Evolutionary conservation across 495 filamentous ascomycete genomes (phyloP).

Genomic region (Aspergillus campestris): DNA sequence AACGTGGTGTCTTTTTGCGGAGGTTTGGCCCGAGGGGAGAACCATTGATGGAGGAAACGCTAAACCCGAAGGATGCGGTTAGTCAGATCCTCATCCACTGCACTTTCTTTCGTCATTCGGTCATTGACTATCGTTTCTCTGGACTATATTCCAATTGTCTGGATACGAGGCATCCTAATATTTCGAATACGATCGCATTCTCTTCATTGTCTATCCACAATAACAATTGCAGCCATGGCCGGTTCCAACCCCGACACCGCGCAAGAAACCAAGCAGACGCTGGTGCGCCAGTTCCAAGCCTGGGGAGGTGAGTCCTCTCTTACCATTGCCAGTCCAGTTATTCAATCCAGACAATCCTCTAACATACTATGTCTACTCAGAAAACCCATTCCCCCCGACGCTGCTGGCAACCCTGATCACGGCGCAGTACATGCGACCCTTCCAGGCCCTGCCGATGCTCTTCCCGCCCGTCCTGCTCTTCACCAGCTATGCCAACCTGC

Average conservation of each 20-base stretch:
- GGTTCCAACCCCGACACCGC: slow-evolving; percentile 20
- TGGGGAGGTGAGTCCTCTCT: slow-evolving; percentile 62
- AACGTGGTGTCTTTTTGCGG: slow-evolving; percentile 21
- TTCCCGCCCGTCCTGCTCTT: slow-evolving; percentile 83
- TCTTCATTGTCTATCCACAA: not conserved
- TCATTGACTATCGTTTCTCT: too few species aligned
- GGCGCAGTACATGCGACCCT: slow-evolving; percentile 67
- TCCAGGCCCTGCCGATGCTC: slow-evolving; percentile 65
- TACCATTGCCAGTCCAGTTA: slow-evolving; percentile 1
- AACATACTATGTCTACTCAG: slow-evolving; percentile 36
- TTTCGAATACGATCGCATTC: not conserved
- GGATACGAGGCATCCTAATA: too few species aligned
- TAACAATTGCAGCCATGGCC: slow-evolving; percentile 8
- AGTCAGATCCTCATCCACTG: too few species aligned
- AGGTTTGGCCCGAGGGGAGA: slow-evolving; percentile 1
- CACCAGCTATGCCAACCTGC: slow-evolving; percentile 74
- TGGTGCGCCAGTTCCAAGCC: slow-evolving; percentile 44
- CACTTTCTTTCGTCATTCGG: too few species aligned
- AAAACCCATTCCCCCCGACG: slow-evolving; percentile 69
- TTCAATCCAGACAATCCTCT: slow-evolving; percentile 1
- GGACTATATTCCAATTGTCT: too few species aligned
- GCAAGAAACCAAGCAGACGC: slow-evolving; percentile 38
- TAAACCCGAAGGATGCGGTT: slow-evolving; percentile 1
- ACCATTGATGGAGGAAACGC: slow-evolving; percentile 3
- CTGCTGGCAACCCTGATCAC: slow-evolving; percentile 71